Conservation (phyloP, 805 yeast species). For the Suhomyces vadensis region DNA sequence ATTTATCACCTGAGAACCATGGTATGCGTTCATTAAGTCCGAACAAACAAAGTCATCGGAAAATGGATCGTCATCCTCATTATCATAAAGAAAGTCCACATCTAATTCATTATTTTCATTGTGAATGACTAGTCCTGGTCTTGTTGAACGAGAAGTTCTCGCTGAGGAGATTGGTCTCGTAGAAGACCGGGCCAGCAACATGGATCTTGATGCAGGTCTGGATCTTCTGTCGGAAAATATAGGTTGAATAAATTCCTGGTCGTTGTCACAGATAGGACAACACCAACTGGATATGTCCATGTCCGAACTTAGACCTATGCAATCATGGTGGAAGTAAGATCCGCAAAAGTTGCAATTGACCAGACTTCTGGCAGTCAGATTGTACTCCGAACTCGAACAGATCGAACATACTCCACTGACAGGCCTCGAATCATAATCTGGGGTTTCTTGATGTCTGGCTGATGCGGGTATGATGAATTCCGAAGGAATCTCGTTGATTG, state of each 20-base stretch:
- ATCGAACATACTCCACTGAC: slow-evolving; percentile 30
- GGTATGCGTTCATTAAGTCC: neutral
- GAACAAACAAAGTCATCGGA: neutral
- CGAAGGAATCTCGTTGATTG: slow-evolving; percentile 38
- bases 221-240: neutral
- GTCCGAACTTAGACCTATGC: slow-evolving; percentile 34
- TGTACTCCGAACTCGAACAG: slow-evolving; percentile 38
- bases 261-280: slow-evolving; percentile 53
- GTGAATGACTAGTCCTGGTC: slow-evolving; percentile 25
- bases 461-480: slow-evolving; percentile 32
- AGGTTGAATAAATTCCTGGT: slow-evolving; percentile 29
- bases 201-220: neutral
- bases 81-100: slow-evolving; percentile 28
- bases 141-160: neutral
- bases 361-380: slow-evolving; percentile 20
- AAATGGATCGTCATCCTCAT: slow-evolving; percentile 8
- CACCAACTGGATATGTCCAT: slow-evolving; percentile 32
- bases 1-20: slow-evolving; percentile 24
- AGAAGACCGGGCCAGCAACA: neutral
- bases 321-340: slow-evolving; percentile 40
- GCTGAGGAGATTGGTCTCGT: neutral
- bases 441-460: slow-evolving; percentile 3
- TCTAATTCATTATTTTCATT: slow-evolving; percentile 33
- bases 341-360: slow-evolving; percentile 36
- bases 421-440: neutral